A percentile compares a stretch with the other conserved stretches of the same genome.
phyloP scores from a whole-genome alignment of 2,329 filamentous ascomycete genomes.

The Neospermospora avenae region DNA sequence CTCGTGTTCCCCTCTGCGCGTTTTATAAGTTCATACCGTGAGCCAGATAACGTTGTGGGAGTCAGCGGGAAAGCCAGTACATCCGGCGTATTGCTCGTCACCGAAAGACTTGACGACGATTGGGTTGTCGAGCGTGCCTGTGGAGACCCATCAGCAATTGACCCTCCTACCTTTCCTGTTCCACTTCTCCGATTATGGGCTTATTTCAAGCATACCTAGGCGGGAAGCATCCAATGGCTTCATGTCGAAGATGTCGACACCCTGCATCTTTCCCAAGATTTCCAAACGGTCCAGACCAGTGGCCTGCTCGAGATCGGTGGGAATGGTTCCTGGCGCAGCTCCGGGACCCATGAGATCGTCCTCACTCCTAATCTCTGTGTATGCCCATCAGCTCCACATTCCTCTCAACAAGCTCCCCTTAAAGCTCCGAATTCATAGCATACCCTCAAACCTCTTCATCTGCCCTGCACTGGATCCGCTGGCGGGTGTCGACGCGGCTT shows the following conservation, averaged over 20 bases:
- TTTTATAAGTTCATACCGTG: constrained; percentile 56
- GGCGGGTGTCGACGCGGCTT: constrained; percentile 17
- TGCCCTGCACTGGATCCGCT: constrained; percentile 26
- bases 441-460: constrained; percentile 36
- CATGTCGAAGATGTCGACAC: constrained; percentile 98
- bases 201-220: constrained; percentile 54
- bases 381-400: constrained; percentile 13
- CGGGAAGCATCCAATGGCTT: constrained; percentile 88
- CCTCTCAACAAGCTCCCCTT: not conserved
- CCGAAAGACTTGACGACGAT: constrained; percentile 88
- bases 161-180: not conserved
- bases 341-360: constrained; percentile 85
- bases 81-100: constrained; percentile 94
- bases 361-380: constrained; percentile 73
- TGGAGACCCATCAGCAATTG: constrained; percentile 16
- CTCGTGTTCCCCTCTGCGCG: not conserved
- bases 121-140: constrained; percentile 85
- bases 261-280: constrained; percentile 99
- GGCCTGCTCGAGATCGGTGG: constrained; percentile 91
- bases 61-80: constrained; percentile 91
- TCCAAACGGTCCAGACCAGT: constrained; percentile 98
- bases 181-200: constrained; percentile 11
- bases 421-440: constrained; percentile 6
- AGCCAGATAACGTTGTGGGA: constrained; percentile 91
- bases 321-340: constrained; percentile 76